phyloP scores from a whole-genome alignment of 2,329 filamentous ascomycete species.

The Penicillium polonicum region DNA sequence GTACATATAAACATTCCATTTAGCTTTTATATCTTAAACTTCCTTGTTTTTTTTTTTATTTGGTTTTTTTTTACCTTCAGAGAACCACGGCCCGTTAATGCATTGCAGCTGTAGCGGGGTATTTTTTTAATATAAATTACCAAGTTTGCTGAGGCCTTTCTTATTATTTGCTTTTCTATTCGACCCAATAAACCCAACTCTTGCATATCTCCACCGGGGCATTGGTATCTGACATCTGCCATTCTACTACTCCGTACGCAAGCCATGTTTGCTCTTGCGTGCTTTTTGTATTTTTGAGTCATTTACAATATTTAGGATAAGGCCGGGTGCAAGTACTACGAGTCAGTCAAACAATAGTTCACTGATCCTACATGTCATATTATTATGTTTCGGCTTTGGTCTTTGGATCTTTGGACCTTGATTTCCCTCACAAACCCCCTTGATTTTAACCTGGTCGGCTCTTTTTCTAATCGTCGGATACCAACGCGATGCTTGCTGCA shows the following conservation, averaged over 20 bases:
- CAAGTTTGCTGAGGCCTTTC: background rate
- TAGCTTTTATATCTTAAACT: background rate
- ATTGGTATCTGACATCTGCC: background rate
- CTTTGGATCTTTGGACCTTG: background rate
- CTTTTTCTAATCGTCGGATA: background rate
- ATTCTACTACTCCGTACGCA: background rate
- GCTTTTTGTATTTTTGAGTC: background rate
- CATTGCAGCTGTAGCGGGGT: constrained; percentile 2
- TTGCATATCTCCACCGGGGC: background rate
- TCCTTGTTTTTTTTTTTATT: background rate
- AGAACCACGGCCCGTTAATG: background rate
- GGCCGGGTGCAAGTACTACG: background rate
- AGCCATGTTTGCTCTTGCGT: background rate
- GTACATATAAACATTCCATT: background rate
- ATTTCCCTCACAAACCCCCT: background rate
- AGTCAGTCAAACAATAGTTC: background rate
- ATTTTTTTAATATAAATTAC: background rate
- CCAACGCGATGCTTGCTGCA: background rate
- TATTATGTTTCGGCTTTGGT: background rate
- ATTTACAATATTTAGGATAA: background rate
- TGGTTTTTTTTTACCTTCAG: background rate
- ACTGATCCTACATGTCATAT: background rate
- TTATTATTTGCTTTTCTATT: background rate
- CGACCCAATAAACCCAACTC: background rate
- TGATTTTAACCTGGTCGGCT: background rate